Conservation (phyloP, 352 stramenopile species). For the Phytophthora brassicae region DNA sequence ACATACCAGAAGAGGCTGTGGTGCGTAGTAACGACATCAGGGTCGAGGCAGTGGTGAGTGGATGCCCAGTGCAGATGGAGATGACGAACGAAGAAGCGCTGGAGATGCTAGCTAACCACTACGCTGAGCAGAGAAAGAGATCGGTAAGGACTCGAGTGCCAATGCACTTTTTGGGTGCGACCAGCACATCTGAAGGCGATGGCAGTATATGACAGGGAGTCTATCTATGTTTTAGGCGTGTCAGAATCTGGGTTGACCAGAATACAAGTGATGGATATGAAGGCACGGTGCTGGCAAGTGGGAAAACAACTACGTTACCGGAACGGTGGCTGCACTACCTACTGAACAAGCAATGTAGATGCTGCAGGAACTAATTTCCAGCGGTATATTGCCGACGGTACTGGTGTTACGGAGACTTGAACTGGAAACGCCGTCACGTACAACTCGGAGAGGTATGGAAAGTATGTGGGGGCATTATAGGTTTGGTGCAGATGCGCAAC, state of each 20-base stretch:
- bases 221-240: neutral
- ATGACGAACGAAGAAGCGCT: too few species aligned
- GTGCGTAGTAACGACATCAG: neutral
- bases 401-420: neutral
- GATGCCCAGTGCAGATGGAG: neutral
- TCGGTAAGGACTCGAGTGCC: neutral
- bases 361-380: neutral
- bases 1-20: neutral
- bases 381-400: neutral
- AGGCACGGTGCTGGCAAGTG: too few species aligned
- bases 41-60: neutral
- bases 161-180: neutral
- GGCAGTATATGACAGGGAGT: neutral
- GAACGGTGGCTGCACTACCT: neutral
- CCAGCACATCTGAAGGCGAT: neutral
- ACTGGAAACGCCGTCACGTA: neutral
- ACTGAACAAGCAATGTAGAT: neutral
- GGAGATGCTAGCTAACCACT: neutral
- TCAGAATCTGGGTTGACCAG: neutral
- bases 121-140: neutral
- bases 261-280: neutral
- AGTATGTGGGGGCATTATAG: neutral
- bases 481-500: neutral
- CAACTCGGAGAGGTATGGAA: neutral
- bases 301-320: neutral